Conservation (phyloP, 2,329 filamentous ascomycete genomes). For the Neonectria ditissima region DNA sequence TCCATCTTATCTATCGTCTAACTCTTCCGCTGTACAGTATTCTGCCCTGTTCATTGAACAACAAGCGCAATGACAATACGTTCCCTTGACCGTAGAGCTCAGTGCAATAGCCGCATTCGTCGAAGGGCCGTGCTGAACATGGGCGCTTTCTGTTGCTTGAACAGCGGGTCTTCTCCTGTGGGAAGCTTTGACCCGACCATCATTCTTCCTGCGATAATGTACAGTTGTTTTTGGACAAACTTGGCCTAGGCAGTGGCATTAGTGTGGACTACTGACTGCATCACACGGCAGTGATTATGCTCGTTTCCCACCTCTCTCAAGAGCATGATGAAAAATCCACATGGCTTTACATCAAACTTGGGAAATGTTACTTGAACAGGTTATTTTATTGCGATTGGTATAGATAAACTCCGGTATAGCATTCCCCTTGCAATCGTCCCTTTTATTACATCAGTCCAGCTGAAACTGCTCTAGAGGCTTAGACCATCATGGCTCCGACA, state of each 20-base stretch:
- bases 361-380: not conserved
- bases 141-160: not conserved
- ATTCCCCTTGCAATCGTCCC: not conserved
- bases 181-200: no score
- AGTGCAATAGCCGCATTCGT: not conserved
- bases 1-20: no score
- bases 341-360: not conserved
- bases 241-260: not conserved
- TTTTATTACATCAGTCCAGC: not conserved
- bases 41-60: no score
- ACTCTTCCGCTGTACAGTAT: no score
- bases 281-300: not conserved
- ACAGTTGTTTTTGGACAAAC: not conserved
- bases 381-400: not conserved
- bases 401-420: not conserved
- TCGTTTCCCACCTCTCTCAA: not conserved
- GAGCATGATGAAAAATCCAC: not conserved
- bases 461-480: not conserved
- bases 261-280: not conserved
- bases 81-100: not conserved
- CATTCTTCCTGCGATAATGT: not conserved
- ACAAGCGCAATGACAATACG: not conserved
- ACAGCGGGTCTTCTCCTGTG: not conserved
- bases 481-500: conserved; percentile 40
- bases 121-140: not conserved